phyloP scores from a whole-genome alignment of 768 basidiomycete genomes.

The Lactifluus rugatus region DNA sequence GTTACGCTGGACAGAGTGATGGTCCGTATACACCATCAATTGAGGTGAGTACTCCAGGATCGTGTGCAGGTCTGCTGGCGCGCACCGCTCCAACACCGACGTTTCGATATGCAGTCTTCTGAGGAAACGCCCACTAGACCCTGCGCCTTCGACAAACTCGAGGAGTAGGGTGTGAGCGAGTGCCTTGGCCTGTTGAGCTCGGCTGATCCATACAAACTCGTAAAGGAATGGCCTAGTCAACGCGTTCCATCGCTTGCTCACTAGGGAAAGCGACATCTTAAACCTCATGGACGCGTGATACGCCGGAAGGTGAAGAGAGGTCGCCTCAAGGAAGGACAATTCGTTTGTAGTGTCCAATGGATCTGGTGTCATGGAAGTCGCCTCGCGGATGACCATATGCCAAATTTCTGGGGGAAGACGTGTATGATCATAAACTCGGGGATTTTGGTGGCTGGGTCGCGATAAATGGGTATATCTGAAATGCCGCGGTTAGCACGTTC shows the following conservation, averaged over 20 bases:
- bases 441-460: neutral
- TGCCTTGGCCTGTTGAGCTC: constrained; percentile 40
- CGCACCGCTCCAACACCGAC: constrained; percentile 50
- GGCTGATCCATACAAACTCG: constrained; percentile 62
- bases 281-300: constrained; percentile 40
- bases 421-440: constrained; percentile 9
- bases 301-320: constrained; percentile 32
- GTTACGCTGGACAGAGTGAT: constrained; percentile 51
- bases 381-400: constrained; percentile 54
- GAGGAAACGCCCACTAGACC: constrained; percentile 39
- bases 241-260: constrained; percentile 46
- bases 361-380: constrained; percentile 36
- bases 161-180: constrained; percentile 37
- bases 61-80: constrained; percentile 54
- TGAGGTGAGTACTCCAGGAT: constrained; percentile 57
- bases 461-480: neutral
- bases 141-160: constrained; percentile 30
- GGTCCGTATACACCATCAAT: constrained; percentile 53
- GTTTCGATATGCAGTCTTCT: constrained; percentile 66
- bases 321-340: constrained; percentile 47
- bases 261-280: constrained; percentile 44
- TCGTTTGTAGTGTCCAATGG: constrained; percentile 40
- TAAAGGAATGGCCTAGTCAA: constrained; percentile 48
- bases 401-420: constrained; percentile 54
- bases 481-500: neutral